Conservation (phyloP, 2,329 filamentous ascomycete genomes). For the Phaeomoniella chlamydospora region DNA sequence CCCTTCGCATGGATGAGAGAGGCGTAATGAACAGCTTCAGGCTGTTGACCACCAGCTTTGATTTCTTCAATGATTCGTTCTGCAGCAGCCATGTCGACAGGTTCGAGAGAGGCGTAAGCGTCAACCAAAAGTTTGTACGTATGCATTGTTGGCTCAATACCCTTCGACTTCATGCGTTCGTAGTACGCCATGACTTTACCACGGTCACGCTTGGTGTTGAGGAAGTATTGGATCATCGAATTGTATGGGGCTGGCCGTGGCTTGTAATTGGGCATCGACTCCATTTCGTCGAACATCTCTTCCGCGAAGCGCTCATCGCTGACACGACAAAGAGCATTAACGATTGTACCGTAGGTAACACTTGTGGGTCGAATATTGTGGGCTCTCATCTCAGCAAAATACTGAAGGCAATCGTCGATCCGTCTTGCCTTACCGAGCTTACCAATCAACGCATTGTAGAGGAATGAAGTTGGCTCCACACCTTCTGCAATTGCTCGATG, state of each 20-base stretch:
- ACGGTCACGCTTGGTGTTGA: conserved; percentile 93
- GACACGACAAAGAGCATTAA: conserved; percentile 92
- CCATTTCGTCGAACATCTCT: conserved; percentile 98
- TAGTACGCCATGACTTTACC: conserved; percentile 89
- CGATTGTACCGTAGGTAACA: conserved; percentile 94
- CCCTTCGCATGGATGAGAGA: conserved; percentile 92
- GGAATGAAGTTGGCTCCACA: conserved; percentile 87
- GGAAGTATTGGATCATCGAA: conserved; percentile 98
- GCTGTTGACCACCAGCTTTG: conserved; percentile 54
- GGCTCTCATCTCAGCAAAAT: conserved; percentile 94
- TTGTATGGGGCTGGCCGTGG: conserved; percentile 94
- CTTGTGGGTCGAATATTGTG: conserved; percentile 89
- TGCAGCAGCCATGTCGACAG: conserved; percentile 74
- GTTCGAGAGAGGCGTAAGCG: conserved; percentile 85
- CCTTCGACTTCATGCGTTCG: conserved; percentile 76
- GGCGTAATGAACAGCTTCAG: conserved; percentile 90
- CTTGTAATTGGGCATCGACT: conserved; percentile 97
- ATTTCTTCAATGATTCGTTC: conserved; percentile 73
- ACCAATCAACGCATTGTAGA: conserved; percentile 96
- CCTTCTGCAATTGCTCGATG: conserved; percentile 84
- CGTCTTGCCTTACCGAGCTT: conserved; percentile 96
- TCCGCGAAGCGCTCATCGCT: conserved; percentile 97
- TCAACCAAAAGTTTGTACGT: conserved; percentile 97
- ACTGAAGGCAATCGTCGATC: conserved; percentile 95
- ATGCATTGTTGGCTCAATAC: conserved; percentile 83